phyloP scores from a whole-genome alignment of 257 asterid genomes.

The Schizonepeta tenuifolia region DNA sequence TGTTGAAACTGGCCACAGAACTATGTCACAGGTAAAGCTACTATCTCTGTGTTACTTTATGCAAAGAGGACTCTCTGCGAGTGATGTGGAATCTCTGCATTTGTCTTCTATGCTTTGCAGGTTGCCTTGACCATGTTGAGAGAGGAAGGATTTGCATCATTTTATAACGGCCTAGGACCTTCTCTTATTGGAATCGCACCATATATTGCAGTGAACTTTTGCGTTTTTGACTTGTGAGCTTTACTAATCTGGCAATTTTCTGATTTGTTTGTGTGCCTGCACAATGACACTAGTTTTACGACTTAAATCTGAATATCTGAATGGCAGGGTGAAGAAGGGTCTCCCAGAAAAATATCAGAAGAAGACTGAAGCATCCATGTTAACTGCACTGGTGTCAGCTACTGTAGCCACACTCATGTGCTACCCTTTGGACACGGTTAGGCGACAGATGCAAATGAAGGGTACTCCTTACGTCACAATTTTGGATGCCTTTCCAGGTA shows the following conservation, averaged over 20 bases:
- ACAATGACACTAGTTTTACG: background rate
- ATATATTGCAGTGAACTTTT: constrained; percentile 91
- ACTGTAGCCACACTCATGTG: constrained; percentile 86
- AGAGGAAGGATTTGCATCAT: constrained; percentile 89
- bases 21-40: constrained; percentile 78
- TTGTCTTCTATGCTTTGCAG: constrained; percentile 51
- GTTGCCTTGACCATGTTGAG: constrained; percentile 84
- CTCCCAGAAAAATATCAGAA: constrained; percentile 88
- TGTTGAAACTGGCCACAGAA: constrained; percentile 83
- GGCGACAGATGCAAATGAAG: constrained; percentile 99
- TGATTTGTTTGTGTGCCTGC: constrained; percentile 20
- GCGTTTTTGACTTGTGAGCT: constrained; percentile 97
- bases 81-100: constrained; percentile 24
- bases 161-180: constrained; percentile 93
- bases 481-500: constrained; percentile 90
- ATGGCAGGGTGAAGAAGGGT: constrained; percentile 82
- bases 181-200: constrained; percentile 96
- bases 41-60: constrained; percentile 16
- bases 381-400: constrained; percentile 84
- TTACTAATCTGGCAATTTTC: constrained; percentile 36
- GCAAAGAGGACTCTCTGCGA: background rate
- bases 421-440: constrained; percentile 93
- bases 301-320: constrained; percentile 31
- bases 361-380: constrained; percentile 74
- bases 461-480: constrained; percentile 76